These are phyloP conservation scores for Phytophthora boehmeriae DNA, from an alignment of 352 stramenopile genomes.

Conservation along the genomic window DNA sequence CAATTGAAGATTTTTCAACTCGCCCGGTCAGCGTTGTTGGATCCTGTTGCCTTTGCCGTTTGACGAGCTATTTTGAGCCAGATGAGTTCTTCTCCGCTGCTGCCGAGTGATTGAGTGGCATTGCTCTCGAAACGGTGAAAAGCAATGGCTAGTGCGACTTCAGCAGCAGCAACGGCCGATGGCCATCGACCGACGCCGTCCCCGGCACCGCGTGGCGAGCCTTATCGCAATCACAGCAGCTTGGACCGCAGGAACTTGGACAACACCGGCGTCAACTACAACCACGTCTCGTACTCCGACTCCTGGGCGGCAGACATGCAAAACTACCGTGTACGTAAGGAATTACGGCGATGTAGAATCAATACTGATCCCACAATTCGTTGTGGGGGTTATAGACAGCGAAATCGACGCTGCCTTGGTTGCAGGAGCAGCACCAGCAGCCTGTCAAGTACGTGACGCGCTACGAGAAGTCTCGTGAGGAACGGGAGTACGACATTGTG, in stretches of 20 bases:
- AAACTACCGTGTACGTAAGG: constrained; percentile 52
- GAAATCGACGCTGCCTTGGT: constrained; percentile 71
- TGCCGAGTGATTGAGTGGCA: too few relatives aligned
- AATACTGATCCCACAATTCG: constrained; percentile 1
- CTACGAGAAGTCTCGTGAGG: constrained; percentile 71
- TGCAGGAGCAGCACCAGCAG: constrained; percentile 55
- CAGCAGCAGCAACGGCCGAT: not conserved
- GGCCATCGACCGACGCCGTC: constrained; percentile 8
- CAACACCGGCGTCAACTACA: constrained; percentile 6
- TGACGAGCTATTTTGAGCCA: constrained; percentile 23
- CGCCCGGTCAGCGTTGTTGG: too few relatives aligned
- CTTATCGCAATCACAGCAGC: constrained; percentile 1
- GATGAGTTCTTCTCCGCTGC: too few relatives aligned
- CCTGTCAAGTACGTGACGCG: constrained; percentile 69
- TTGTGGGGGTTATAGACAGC: constrained; percentile 41
- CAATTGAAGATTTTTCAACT: too few relatives aligned
- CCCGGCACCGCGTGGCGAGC: not conserved
- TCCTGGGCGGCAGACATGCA: constrained; percentile 64
- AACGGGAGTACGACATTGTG: constrained; percentile 75
- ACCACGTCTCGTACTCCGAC: constrained; percentile 38
- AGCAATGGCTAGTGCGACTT: constrained; percentile 18
- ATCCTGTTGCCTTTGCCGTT: too few relatives aligned
- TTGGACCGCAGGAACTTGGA: constrained; percentile 9
- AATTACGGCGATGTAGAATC: constrained; percentile 2
- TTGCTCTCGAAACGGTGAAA: too few relatives aligned